A percentile compares a stretch with the other conserved stretches of the same genome.
These are phyloP conservation scores for Vitis riparia DNA, from an alignment of 164 flowering plant species.

Conservation along the genomic window DNA sequence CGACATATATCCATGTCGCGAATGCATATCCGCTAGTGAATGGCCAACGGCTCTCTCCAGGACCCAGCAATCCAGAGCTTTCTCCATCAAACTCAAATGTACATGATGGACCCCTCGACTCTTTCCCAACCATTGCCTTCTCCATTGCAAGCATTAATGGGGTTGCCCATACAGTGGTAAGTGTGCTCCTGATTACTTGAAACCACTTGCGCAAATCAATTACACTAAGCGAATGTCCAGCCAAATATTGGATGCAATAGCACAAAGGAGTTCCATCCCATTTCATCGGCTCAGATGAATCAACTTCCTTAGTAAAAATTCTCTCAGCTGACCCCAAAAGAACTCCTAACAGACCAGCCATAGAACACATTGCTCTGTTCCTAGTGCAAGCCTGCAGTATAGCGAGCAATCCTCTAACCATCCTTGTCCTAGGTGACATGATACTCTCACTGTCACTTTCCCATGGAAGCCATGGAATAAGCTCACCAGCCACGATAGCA, in stretches of 20 bases:
- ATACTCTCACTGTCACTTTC: conserved; percentile 52
- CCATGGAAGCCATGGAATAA: conserved; percentile 89
- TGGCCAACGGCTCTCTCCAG: conserved; percentile 99
- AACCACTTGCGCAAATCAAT: conserved; percentile 81
- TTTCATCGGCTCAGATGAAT: conserved; percentile 32
- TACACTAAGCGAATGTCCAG: conserved; percentile 89
- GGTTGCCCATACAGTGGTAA: conserved; percentile 70
- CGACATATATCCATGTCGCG: conserved; percentile 97
- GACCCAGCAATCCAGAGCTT: conserved; percentile 97
- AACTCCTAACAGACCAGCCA: conserved; percentile 77
- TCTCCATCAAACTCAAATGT: conserved; percentile 99
- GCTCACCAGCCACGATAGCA: conserved; percentile 86
- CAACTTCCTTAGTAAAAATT: conserved; percentile 56
- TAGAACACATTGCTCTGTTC: conserved; percentile 93
- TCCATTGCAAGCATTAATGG: conserved; percentile 75
- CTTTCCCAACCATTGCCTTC: conserved; percentile 89
- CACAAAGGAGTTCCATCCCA: conserved; percentile 91
- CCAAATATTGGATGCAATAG: conserved; percentile 78
- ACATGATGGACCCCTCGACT: conserved; percentile 83
- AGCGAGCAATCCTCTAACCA: conserved; percentile 90
- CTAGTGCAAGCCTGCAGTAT: conserved; percentile 91
- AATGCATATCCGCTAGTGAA: conserved; percentile 92
- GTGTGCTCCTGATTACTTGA: conserved; percentile 61
- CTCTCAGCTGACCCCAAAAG: conserved; percentile 75
- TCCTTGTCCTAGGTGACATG: conserved; percentile 92